Percentiles rank a stretch among this genome's conserved stretches.
phyloP scores from a whole-genome alignment of 257 asterid species.

The Cynanchum wilfordii region DNA sequence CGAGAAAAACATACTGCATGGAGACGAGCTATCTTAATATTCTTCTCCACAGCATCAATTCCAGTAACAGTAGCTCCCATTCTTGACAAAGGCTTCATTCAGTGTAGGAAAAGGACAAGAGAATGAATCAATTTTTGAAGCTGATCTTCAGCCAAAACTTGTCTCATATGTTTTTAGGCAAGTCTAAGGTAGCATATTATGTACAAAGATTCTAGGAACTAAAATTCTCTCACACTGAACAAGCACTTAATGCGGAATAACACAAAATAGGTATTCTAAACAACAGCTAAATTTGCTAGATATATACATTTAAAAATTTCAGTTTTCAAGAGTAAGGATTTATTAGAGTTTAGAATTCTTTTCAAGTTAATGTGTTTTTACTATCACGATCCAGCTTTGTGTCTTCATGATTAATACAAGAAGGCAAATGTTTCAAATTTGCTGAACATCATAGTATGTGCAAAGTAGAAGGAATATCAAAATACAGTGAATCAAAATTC shows the following conservation, averaged over 20 bases:
- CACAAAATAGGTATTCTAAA: neutral
- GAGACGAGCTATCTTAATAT: constrained; percentile 72
- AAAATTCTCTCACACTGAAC: neutral
- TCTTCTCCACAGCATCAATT: constrained; percentile 92
- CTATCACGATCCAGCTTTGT: neutral
- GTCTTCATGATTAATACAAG: neutral
- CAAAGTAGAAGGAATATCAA: constrained; percentile 2
- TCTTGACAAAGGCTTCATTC: constrained; percentile 81
- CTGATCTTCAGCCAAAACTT: neutral
- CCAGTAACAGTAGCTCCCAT: constrained; percentile 87
- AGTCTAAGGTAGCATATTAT: neutral
- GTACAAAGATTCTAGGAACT: too few species aligned
- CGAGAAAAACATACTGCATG: constrained; percentile 67
- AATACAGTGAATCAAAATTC: constrained; percentile 13
- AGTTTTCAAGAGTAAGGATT: neutral
- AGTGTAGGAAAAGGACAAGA: neutral
- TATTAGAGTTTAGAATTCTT: neutral
- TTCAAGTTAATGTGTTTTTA: neutral
- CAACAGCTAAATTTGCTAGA: neutral
- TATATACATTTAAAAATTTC: neutral
- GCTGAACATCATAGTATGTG: neutral
- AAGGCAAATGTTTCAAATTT: neutral
- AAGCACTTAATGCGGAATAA: neutral
- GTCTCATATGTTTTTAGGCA: neutral
- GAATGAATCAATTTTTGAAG: neutral